A percentile compares a stretch with the other conserved stretches of the same genome.
These are phyloP conservation scores for Apiotrichum akiyoshidainum DNA, from an alignment of 1,284 basidiomycete species.

Conservation along the genomic window DNA sequence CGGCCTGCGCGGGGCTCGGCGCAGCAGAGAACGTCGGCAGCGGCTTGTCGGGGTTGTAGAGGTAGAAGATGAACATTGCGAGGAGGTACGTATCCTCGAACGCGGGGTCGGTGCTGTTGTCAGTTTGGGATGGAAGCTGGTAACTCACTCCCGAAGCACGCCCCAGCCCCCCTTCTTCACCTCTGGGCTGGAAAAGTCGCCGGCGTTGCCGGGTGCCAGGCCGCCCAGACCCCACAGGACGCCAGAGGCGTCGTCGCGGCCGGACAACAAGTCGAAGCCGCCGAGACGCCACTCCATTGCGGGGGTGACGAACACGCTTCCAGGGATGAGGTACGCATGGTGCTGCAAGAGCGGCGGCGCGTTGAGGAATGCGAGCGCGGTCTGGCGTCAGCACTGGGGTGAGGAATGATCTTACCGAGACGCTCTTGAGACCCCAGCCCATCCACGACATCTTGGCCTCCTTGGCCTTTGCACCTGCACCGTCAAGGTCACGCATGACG, in stretches of 20 bases:
- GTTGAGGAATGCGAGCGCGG: conserved; percentile 87
- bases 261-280: conserved; percentile 82
- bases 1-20: conserved; percentile 68
- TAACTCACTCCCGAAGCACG: conserved; percentile 69
- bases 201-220: conserved; percentile 60
- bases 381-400: conserved; percentile 53
- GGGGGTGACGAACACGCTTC: conserved; percentile 72
- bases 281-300: conserved; percentile 96
- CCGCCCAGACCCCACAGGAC: conserved; percentile 65
- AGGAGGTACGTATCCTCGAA: conserved; percentile 80
- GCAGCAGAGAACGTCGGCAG: conserved; percentile 64
- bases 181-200: conserved; percentile 70
- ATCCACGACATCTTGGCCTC: conserved; percentile 78
- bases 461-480: conserved; percentile 54
- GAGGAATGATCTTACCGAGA: conserved; percentile 64
- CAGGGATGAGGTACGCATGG: conserved; percentile 69
- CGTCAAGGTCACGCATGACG: conserved; percentile 62
- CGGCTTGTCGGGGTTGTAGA: conserved; percentile 78
- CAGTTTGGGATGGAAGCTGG: not conserved
- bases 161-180: conserved; percentile 87
- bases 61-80: conserved; percentile 73
- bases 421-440: conserved; percentile 86
- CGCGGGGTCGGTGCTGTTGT: conserved; percentile 64
- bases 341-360: conserved; percentile 80
- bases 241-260: conserved; percentile 45